Base-by-base conservation (phyloP, 257 asterid genomes). In the Solanum neorickii region DNA sequence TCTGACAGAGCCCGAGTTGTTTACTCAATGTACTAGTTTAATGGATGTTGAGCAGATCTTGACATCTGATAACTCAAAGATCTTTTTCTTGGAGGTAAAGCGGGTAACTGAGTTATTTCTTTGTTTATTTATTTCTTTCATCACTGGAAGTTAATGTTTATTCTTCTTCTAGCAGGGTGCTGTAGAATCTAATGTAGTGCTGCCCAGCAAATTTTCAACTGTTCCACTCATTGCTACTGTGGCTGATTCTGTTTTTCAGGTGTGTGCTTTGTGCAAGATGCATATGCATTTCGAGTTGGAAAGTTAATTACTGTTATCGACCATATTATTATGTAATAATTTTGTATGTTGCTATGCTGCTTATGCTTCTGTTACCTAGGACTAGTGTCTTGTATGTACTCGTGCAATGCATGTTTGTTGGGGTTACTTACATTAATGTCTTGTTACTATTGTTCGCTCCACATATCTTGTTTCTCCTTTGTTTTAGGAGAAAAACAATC, bases 161-260 rank as follows among this genome's bases (percentile, higher is more conserved):
- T 87, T 74, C 72, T 87, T 89, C 60, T n/a, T 42, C 42, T 84
- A 85, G 39, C 94, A 96, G 96, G 98, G 90, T 39, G 84, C 74
- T 85, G 86, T 78, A 29, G 95, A 91, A 90, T 87, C 88, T 70
- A 89, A 89, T 87, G 89, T 25, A 60, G 83, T 52, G 21, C 88
- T 92, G 69, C 88, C 89, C 46, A 60, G 37, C 78, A 87, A 91
- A 87, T 88, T 75, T 76, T 73, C 90, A 87, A 92, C 88, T 69
- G 75, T 86, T 84, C 70, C 91, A 49, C 91, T 94, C 72, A 92
- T 93, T 88, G 90, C 93, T 65, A 76, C 95, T 65, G 86, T 27
- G 29, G 92, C 88, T 91, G 98, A 93, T 84, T 93, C 98, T 88
- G 85, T 96, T 88, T 92, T 92, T 87, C 93, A 93, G 99, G 99